Base-by-base conservation (phyloP, 148 eudicot species). In the Rhododendron kiyosumense region DNA sequence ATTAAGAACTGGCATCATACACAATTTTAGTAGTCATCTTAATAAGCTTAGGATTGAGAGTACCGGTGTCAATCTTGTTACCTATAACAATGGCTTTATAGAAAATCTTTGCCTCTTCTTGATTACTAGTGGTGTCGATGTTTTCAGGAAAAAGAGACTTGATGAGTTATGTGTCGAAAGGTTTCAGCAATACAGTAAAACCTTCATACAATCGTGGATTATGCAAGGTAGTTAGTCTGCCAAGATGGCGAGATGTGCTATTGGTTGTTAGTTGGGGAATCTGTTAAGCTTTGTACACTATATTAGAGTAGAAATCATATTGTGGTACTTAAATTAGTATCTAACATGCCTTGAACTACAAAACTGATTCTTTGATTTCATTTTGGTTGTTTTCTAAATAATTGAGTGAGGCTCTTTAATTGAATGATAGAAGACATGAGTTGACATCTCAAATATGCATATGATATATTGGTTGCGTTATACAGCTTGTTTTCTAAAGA, bases 111-210 rank as follows among this genome's bases (percentile, higher is more conserved):
- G 61, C 32, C 74, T 24, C 10, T 22, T 82, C 52, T 59, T 63
- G 41, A 34, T 45, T 7, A 69, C 77, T 26, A 28, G 52, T n/a
- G 11, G 79, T 81, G 15, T 74, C 80, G 65, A 26, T 49, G 82
- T 81, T 85, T 86, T 79, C 88, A 97, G 99, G 94, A 97, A 91
- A 90, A 97, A 77, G 92, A 95, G 99, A 88, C 89, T 97, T 76
- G 99, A 97, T 89, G 99, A 97, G 87, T 88, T 97, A 61, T 97
- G 99, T 85, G 91, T 95, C 1, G 98, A 97, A 86, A 94, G 95
- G 87, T 97, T 88, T 92, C 92, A 94, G 90, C 97, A 97, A 85
- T 97, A 97, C 84, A 95, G 98, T 88, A 88, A 94, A 88, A 94
- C 92, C 84, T 90, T 87, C 86, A 94, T 97, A 86, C 98, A 97